Base-by-base conservation (phyloP, 139 green algal genomes). In the Chlorella sp. region DNA sequence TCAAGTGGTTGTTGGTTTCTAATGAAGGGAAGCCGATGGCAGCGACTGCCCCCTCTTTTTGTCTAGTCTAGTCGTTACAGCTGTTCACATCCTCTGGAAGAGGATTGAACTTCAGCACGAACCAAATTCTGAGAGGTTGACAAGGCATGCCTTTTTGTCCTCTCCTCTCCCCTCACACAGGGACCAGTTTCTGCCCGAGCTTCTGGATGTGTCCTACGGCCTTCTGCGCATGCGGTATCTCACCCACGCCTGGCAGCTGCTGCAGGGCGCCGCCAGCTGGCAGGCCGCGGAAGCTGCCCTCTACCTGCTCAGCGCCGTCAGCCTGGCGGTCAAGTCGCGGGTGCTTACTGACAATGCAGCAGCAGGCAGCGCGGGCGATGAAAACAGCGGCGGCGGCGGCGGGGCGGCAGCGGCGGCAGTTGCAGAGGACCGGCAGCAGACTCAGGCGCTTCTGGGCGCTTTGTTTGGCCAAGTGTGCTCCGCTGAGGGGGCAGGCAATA, bases 281-380 rank as follows among this genome's bases (percentile, higher is more conserved):
- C 93, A 94, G 88, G 26, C 89, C 0, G 90, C 90, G 1, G 95
- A 97, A 84, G 95, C 89, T 2, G 92, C 92, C 37, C 71, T 97
- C 53, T 97, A 95, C 89, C 86, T 89, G 7, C 42, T 97, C 39
- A 71, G 24, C 2, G 85, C 89, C 2, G 75, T 86, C 39, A 85
- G 83, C 83, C 66, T 83, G 26, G 60, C 48, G 30, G 87, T 90
- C 18, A 90, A 86, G 32, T 48, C 78, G 16, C 77, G 87, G 36
- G 64, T 81, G 57, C 61, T 90, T 30, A 71, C 86, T 0, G 79
- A n/a, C n/a, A n/a, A 53, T 16, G 40, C 32, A 34, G 15, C 37
- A 48, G 42, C n/a, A 57, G 48, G 48, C 48, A 57, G 48, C 48
- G 61, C 36, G 30, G 86, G 64, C n/a, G 75, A 78, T 34, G 86